Conservation (phyloP, 1,139 yeast genomes). For the Pichia sp. region DNA sequence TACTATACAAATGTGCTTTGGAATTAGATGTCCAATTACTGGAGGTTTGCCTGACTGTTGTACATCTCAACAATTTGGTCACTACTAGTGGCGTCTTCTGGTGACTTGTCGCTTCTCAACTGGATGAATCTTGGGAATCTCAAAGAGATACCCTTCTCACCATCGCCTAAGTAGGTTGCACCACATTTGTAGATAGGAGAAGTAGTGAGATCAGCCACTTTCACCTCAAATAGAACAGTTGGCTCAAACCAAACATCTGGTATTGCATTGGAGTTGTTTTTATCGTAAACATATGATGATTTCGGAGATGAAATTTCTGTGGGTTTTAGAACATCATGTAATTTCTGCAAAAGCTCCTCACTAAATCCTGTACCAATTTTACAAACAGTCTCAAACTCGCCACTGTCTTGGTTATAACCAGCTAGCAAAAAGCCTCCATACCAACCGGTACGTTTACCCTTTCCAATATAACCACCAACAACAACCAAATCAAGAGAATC, state of each 20-base stretch:
- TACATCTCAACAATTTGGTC: conserved; percentile 90
- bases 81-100: conserved; percentile 86
- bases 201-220: conserved; percentile 88
- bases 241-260: conserved; percentile 99
- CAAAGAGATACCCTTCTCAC: conserved; percentile 70
- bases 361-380: conserved; percentile 97
- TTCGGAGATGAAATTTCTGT: conserved; percentile 66
- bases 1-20: too few species aligned
- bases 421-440: conserved; percentile 94
- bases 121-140: conserved; percentile 88
- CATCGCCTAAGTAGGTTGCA: conserved; percentile 52
- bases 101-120: conserved; percentile 77
- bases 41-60: conserved; percentile 54
- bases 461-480: conserved; percentile 89
- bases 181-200: conserved; percentile 95
- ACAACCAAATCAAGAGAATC: conserved; percentile 93
- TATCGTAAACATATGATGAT: conserved; percentile 63
- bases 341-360: conserved; percentile 64
- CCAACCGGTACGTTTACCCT: conserved; percentile 89
- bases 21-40: conserved; percentile 5
- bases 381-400: conserved; percentile 91
- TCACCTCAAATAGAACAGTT: conserved; percentile 74
- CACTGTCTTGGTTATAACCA: conserved; percentile 81
- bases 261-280: conserved; percentile 49
- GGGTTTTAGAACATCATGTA: conserved; percentile 57